Base-by-base conservation (phyloP, 2,329 filamentous ascomycete genomes). In the Chrysoporthe deuterocubensis region DNA sequence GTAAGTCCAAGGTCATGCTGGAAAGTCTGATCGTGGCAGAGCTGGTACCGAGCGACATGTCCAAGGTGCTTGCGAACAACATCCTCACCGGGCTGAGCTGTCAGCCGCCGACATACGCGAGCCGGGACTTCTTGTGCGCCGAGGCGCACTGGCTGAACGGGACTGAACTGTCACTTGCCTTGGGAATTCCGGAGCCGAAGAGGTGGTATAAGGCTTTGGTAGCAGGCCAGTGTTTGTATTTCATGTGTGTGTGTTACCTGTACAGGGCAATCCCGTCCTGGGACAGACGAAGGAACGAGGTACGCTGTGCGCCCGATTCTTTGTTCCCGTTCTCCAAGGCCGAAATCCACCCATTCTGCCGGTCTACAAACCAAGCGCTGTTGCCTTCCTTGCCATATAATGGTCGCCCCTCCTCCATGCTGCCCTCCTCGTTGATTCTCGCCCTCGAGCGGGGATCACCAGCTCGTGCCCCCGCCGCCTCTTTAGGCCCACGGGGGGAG, bases 71-170 rank as follows among this genome's bases (percentile, higher is more conserved):
- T 37, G 90, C 90, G 3, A 90, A 91, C 76, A 95, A 94, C 74
- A 90, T 94, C 73, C 89, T 95, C 72, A 83, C 86, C 3, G 86
- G 86, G 3, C 81, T 94, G n/a, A 84, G 90, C 72, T 82, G 84
- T 62, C 86, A 87, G 52, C 86, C 91, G 0, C 92, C 92, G 0
- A 83, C 87, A 0, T 90, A 88, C 71, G 84, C 89, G 0, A 89
- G 88, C 1, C 83, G 85, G 6, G 86, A 88, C 59, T 92, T 93
- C 75, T 82, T 94, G 64, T 83, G 87, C 62, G 92, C 91, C 0
- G 85, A 87, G 74, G 87, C 88, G 5, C 84, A 91, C 67, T 91
- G 89, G 83, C 81, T 94, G 18, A 93, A 93, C 74, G 91, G 92
- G 3, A 81, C 85, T 44, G 82, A 87, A 18, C 82, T 94, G 0